A percentile compares a stretch with the other conserved stretches of the same genome.
These are phyloP conservation scores for Posidonia oceanica DNA, from an alignment of 116 monocot genomes.

Conservation along the genomic window DNA sequence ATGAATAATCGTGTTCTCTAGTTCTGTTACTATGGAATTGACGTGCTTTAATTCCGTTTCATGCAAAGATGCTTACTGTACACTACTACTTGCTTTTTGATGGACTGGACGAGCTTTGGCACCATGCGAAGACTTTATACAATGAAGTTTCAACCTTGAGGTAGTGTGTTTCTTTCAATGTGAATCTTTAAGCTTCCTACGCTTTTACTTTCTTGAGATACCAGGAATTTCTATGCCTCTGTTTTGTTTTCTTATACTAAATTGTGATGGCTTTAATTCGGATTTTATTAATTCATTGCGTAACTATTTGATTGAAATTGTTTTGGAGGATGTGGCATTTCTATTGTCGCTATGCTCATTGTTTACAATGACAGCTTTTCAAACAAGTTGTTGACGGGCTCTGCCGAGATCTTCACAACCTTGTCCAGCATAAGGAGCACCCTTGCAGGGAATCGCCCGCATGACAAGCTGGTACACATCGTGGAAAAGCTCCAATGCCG, in stretches of 20 bases:
- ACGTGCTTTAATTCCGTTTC: background rate
- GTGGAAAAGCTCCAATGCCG: conserved; percentile 92
- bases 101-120: conserved; percentile 70
- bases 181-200: background rate
- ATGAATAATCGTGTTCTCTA: background rate
- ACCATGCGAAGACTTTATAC: conserved; percentile 57
- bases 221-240: background rate
- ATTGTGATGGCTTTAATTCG: background rate
- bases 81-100: conserved; percentile 98
- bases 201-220: background rate
- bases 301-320: background rate
- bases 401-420: conserved; percentile 49
- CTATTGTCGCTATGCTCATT: no score
- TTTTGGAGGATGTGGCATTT: background rate
- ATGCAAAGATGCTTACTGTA: conserved; percentile 70
- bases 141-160: conserved; percentile 72
- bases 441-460: conserved; percentile 45
- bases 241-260: background rate
- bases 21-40: background rate
- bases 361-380: conserved; percentile 44
- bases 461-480: conserved; percentile 81
- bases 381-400: conserved; percentile 40
- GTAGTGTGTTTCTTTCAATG: conserved; percentile 15
- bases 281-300: background rate
- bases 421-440: conserved; percentile 61